phyloP scores from a whole-genome alignment of 306 rosid species.

The Cercis canadensis region DNA sequence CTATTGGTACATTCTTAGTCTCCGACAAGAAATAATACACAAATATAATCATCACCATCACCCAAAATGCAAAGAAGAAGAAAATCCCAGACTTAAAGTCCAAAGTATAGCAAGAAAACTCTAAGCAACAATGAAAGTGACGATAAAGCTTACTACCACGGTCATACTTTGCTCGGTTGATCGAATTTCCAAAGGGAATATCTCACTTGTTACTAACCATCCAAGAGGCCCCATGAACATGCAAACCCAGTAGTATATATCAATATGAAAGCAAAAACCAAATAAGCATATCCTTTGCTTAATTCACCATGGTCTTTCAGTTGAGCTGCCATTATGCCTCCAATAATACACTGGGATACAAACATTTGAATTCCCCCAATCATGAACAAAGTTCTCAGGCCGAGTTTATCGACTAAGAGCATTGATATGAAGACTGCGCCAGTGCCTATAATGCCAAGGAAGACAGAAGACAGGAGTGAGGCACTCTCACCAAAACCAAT shows the following conservation, averaged over 20 bases:
- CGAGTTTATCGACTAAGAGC: constrained; percentile 70
- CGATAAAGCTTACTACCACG: constrained; percentile 58
- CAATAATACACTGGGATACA: constrained; percentile 54
- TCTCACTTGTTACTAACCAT: constrained; percentile 74
- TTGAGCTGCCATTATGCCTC: constrained; percentile 52
- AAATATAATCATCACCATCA: constrained; percentile 60
- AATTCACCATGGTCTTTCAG: constrained; percentile 65
- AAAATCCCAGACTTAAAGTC: constrained; percentile 63
- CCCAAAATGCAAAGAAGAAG: constrained; percentile 75
- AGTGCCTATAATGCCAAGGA: constrained; percentile 54
- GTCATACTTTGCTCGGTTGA: constrained; percentile 64
- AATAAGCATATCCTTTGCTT: constrained; percentile 49
- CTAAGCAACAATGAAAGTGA: constrained; percentile 70
- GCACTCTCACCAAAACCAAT: constrained; percentile 70
- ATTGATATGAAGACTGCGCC: constrained; percentile 62
- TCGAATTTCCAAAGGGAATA: constrained; percentile 64
- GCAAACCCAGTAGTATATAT: constrained; percentile 66
- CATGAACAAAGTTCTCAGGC: constrained; percentile 59
- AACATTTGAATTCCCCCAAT: constrained; percentile 71
- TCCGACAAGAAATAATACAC: constrained; percentile 62
- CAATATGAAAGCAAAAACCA: constrained; percentile 55
- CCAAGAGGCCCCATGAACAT: constrained; percentile 83
- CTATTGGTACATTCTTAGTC: constrained; percentile 65
- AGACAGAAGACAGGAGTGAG: constrained; percentile 52
- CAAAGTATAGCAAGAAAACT: constrained; percentile 64